Conservation (phyloP, 495 filamentous ascomycete species). For the Aspergillus bertholletiae region DNA sequence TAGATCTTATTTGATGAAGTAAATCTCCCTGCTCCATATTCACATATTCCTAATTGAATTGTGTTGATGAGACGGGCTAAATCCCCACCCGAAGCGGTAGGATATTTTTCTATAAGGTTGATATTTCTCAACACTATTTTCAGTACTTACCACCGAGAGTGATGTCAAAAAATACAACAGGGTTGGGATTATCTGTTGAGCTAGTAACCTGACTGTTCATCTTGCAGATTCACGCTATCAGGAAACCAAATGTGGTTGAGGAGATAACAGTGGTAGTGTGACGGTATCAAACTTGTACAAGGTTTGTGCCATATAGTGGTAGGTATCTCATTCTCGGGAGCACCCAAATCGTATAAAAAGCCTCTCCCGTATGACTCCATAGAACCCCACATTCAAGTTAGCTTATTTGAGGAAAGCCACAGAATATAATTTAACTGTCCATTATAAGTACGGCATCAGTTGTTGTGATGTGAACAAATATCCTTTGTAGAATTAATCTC, state of each 20-base stretch:
- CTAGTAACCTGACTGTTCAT: conserved; percentile 3
- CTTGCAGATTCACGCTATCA: background rate
- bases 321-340: too few relatives aligned
- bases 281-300: too few relatives aligned
- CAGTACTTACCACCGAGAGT: conserved; percentile 72
- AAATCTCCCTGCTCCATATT: background rate
- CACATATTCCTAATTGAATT: background rate
- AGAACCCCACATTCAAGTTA: too few relatives aligned
- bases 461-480: too few relatives aligned
- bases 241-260: background rate
- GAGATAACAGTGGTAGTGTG: too few relatives aligned
- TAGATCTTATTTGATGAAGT: background rate
- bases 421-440: too few relatives aligned
- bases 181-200: conserved; percentile 35
- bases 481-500: too few relatives aligned
- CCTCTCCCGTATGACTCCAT: too few relatives aligned
- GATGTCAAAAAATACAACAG: conserved; percentile 89
- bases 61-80: background rate
- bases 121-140: background rate
- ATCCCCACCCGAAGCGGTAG: background rate
- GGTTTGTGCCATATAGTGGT: too few relatives aligned
- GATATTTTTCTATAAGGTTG: background rate
- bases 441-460: too few relatives aligned
- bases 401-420: too few relatives aligned
- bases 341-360: too few relatives aligned